A percentile compares a stretch with the other conserved stretches of the same genome.
phyloP scores from a whole-genome alignment of 2,329 filamentous ascomycete species.

The Aspergillus clavatus region DNA sequence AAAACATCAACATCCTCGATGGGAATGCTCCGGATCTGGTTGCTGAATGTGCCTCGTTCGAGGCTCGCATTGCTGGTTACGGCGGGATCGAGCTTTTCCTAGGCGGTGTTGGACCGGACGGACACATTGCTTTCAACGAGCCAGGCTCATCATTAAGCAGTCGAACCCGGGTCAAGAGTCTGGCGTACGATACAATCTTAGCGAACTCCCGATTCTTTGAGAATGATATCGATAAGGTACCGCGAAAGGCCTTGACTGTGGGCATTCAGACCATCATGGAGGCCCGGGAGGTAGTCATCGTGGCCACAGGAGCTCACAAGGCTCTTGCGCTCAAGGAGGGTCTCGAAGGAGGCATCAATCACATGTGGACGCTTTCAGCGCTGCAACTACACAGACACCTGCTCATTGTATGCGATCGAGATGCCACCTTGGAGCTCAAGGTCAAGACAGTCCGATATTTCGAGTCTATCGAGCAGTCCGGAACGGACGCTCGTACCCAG shows the following conservation, averaged over 20 bases:
- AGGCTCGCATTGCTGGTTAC: conserved; percentile 66
- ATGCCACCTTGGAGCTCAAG: conserved; percentile 67
- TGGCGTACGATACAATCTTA: conserved; percentile 80
- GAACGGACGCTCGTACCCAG: conserved; percentile 44
- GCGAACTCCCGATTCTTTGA: conserved; percentile 82
- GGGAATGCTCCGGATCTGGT: conserved; percentile 72
- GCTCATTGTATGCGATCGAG: conserved; percentile 78
- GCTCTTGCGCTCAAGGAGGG: conserved; percentile 72
- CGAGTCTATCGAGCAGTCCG: conserved; percentile 65
- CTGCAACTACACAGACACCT: conserved; percentile 76
- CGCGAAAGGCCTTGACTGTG: conserved; percentile 77
- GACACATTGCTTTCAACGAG: conserved; percentile 88
- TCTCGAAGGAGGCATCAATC: conserved; percentile 76
- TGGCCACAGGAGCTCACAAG: conserved; percentile 78
- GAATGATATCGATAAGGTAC: conserved; percentile 68
- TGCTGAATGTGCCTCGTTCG: conserved; percentile 73
- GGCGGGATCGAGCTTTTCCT: conserved; percentile 84
- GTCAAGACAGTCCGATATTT: conserved; percentile 73
- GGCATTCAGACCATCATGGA: conserved; percentile 80
- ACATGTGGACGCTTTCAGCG: conserved; percentile 85
- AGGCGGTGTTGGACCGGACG: conserved; percentile 78
- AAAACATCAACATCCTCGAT: conserved; percentile 79
- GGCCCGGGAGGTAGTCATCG: conserved; percentile 74
- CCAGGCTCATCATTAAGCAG: conserved; percentile 74
- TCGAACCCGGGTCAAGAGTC: conserved; percentile 76